phyloP scores from a whole-genome alignment of 495 filamentous ascomycete genomes.

The Cetradonia linearis region DNA sequence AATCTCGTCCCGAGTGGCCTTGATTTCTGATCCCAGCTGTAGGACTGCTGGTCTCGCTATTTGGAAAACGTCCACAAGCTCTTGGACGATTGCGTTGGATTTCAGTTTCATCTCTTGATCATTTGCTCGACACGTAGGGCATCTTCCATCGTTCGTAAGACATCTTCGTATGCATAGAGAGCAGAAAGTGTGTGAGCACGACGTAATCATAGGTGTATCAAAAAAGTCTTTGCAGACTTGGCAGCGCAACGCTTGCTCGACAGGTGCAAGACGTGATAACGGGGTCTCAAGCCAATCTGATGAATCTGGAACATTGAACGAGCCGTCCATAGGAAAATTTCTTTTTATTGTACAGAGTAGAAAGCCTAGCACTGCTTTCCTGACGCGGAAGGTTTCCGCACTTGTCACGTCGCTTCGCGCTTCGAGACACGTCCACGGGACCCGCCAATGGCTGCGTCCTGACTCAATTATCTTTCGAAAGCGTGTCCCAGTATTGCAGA shows the following conservation, averaged over 20 bases:
- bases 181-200: slow-evolving; percentile 94
- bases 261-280: slow-evolving; percentile 55
- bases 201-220: slow-evolving; percentile 83
- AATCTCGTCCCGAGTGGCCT: slow-evolving; percentile 21
- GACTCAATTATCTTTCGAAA: not conserved
- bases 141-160: slow-evolving; percentile 69
- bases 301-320: slow-evolving; percentile 66
- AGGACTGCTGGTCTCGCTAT: slow-evolving; percentile 52
- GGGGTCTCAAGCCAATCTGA: slow-evolving; percentile 89
- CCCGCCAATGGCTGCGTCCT: not conserved
- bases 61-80: slow-evolving; percentile 72
- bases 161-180: slow-evolving; percentile 85
- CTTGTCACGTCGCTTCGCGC: slow-evolving; percentile 4
- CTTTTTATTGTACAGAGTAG: not conserved
- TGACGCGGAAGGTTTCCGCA: slow-evolving; percentile 1
- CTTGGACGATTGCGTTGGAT: slow-evolving; percentile 71
- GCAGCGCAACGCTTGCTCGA: slow-evolving; percentile 84
- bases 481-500: not conserved
- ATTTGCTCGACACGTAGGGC: slow-evolving; percentile 65
- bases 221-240: slow-evolving; percentile 98
- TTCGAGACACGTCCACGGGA: not conserved
- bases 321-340: slow-evolving; percentile 32
- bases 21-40: slow-evolving; percentile 42
- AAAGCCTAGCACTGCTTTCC: not conserved
- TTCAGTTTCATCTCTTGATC: slow-evolving; percentile 78